A percentile compares a stretch with the other conserved stretches of the same genome.
phyloP scores from a whole-genome alignment of 352 stramenopile genomes.

The Globisporangium lucens region DNA sequence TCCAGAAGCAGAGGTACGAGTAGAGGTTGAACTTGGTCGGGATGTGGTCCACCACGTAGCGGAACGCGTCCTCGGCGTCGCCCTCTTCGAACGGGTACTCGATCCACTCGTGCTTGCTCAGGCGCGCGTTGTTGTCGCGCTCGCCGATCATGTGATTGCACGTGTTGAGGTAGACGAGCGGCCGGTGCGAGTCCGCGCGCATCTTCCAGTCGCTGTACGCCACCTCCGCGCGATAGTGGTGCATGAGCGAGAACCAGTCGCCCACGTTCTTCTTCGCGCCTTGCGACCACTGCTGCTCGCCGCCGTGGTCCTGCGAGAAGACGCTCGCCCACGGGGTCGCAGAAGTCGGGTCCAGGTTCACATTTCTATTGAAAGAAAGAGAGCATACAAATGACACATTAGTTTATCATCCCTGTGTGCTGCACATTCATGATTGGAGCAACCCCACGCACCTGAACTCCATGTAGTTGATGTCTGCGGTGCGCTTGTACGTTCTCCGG shows the following conservation, averaged over 20 bases:
- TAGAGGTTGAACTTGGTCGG: constrained; percentile 89
- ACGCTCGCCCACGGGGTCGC: constrained; percentile 54
- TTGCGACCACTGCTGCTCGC: constrained; percentile 79
- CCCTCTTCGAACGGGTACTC: constrained; percentile 80
- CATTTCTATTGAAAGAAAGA: constrained; percentile 30
- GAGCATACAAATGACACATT: not conserved
- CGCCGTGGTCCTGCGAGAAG: constrained; percentile 72
- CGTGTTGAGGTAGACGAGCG: constrained; percentile 84
- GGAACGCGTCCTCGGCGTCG: constrained; percentile 64
- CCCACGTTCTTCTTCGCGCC: constrained; percentile 78
- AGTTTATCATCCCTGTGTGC: not conserved
- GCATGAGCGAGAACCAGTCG: constrained; percentile 89
- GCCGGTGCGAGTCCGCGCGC: constrained; percentile 40
- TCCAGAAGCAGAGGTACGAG: constrained; percentile 77
- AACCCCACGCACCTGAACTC: constrained; percentile 51
- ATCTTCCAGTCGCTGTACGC: constrained; percentile 43
- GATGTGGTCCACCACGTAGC: constrained; percentile 76
- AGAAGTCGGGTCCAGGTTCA: constrained; percentile 51
- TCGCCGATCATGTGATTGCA: constrained; percentile 90
- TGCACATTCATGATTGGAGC: too few relatives aligned
- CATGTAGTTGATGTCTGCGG: constrained; percentile 89
- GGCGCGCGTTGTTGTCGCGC: constrained; percentile 71
- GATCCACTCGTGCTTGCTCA: constrained; percentile 79
- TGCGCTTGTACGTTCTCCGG: constrained; percentile 82
- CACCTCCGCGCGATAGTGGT: constrained; percentile 76